Evolutionary conservation across 768 basidiomycete species (phyloP), one percentile per base, ranked within the genome.

Genomic region (Psilocybe cubensis): DNA sequence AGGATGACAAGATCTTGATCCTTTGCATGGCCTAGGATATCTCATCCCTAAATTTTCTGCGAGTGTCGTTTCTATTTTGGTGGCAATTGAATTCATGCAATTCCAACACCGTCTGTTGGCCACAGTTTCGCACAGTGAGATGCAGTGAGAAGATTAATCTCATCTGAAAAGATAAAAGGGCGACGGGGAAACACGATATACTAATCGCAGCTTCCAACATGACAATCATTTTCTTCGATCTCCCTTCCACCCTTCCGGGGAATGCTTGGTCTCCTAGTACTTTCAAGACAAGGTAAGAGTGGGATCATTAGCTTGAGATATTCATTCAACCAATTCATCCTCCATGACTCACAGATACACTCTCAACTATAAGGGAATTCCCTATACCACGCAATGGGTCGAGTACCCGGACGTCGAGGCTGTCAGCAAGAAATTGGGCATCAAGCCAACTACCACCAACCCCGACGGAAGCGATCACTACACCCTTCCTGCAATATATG

Each of bases 361-460:
- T 11, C 14, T 75, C 14, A 72, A 73, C 50, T 68, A 60, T 60
- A 72, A 72, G 47, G 66, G 70, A n/a, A 41, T 82, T 24, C 68
- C 74, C 7, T 73, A 76, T 69, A 67, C 65, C 50, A 80, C 81
- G 2, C 68, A 70, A 52, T 80, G 78, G 78, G 67, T 80, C 21
- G 77, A 79, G 52, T 77, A 68, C 62, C 73, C 77, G 12, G 73
- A 81, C 56, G 76, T 82, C 21, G 73, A 67, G 24, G 24, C 64
- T 0, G 52, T 72, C n/a, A 69, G 70, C 44, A 73, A 68, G 25
- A 61, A 64, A 40, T 63, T 74, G 7, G 72, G 74, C 12, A 70
- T 73, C 10, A 59, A 65, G 7, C 56, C 79, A 20, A 77, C 71
- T 3, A 38, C 59, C 18, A 62, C 53, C 49, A 64, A 70, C 20